phyloP scores from a whole-genome alignment of 192 early-diverging fungal genomes.

The Backusella psychrophila region DNA sequence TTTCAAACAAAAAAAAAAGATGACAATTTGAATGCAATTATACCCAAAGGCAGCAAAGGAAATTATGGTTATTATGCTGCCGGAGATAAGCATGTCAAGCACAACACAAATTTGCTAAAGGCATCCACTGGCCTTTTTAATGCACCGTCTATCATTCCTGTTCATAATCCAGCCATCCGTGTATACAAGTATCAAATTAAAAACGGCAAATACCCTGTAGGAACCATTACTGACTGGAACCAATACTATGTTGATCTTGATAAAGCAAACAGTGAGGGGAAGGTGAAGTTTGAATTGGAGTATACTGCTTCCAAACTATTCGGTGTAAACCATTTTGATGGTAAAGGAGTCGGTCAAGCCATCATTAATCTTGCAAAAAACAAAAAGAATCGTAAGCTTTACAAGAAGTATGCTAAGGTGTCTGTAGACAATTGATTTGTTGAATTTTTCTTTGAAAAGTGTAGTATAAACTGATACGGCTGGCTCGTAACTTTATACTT shows the following conservation, averaged over 20 bases:
- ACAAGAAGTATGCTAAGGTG: not conserved
- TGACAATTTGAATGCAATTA: conserved; percentile 17
- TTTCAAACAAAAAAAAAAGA: conserved; percentile 12
- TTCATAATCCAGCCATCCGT: conserved; percentile 37
- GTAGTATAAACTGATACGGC: not conserved
- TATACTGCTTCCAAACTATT: conserved; percentile 20
- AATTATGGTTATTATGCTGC: not conserved
- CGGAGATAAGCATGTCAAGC: not conserved
- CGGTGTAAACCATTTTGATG: conserved; percentile 14
- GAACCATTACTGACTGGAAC: conserved; percentile 10
- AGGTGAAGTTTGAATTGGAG: conserved; percentile 17
- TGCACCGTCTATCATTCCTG: conserved; percentile 41
- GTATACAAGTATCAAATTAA: conserved; percentile 37
- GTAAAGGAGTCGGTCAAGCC: not conserved
- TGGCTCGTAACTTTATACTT: not conserved
- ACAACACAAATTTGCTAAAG: not conserved
- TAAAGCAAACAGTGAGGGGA: not conserved
- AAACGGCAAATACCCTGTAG: not conserved
- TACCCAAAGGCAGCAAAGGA: not conserved
- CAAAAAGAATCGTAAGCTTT: not conserved
- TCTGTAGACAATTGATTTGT: not conserved
- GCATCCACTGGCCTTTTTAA: conserved; percentile 27
- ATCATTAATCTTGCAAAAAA: not conserved
- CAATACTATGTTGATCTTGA: conserved; percentile 29
- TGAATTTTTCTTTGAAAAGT: not conserved